Percentiles rank a stretch among this genome's conserved stretches.
Conservation (phyloP, 768 basidiomycete species). For the Boletus reticuloceps region DNA sequence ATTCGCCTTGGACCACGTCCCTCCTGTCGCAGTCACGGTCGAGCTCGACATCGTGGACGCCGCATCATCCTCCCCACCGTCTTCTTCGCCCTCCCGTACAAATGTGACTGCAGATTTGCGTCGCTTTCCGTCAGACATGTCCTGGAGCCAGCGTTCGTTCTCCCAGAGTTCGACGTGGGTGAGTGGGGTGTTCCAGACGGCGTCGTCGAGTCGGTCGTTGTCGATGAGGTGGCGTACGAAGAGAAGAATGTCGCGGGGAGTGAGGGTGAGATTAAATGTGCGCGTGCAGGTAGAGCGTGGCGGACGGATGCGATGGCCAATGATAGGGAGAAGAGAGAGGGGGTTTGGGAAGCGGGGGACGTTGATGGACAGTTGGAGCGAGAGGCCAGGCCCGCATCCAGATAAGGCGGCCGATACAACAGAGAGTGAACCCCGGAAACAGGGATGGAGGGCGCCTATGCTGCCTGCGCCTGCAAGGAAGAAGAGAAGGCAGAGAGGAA, state of each 20-base stretch:
- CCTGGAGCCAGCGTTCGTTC: constrained; percentile 63
- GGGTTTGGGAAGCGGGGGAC: constrained; percentile 7
- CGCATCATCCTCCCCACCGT: background rate
- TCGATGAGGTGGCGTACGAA: constrained; percentile 45
- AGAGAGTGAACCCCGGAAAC: background rate
- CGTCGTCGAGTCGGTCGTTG: constrained; percentile 62
- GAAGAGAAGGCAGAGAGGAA: constrained; percentile 47
- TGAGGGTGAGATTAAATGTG: constrained; percentile 14
- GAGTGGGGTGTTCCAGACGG: constrained; percentile 62
- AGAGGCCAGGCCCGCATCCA: constrained; percentile 17
- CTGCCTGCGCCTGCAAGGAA: constrained; percentile 30
- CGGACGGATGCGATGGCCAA: background rate
- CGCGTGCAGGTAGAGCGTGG: background rate
- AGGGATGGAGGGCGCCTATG: constrained; percentile 14
- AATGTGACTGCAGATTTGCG: constrained; percentile 2
- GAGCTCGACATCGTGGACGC: constrained; percentile 3
- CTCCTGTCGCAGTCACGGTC: background rate
- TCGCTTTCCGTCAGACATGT: constrained; percentile 2
- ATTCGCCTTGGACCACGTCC: constrained; percentile 15
- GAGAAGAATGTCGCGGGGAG: constrained; percentile 29
- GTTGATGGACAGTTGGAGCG: constrained; percentile 8
- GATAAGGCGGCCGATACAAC: constrained; percentile 1
- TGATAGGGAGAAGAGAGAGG: background rate
- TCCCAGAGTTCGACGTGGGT: constrained; percentile 75
- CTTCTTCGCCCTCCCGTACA: constrained; percentile 16